Evolutionary conservation across 768 basidiomycete genomes (phyloP), one percentile per base, ranked within the genome.

Genomic region (Pisolithus microcarpus): DNA sequence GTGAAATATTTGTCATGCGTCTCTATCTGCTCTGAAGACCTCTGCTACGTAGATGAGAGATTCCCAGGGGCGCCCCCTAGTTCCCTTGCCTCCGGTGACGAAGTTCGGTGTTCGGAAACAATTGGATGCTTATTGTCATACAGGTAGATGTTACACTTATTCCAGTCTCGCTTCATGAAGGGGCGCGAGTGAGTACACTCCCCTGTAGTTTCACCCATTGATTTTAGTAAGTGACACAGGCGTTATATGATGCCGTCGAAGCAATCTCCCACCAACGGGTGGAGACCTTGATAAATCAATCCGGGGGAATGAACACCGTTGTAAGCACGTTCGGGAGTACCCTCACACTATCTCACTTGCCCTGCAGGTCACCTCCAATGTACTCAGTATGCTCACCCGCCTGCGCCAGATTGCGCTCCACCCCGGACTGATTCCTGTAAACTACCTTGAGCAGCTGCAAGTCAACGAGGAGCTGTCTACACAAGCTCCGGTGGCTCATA

Each of bases 371-470:
- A 79, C 82, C 51, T 79, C 80, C 2, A 84, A 85, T 58, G 80
- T 89, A 13, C 66, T 91, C 36, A 84, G 85, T 54, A 81, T 92
- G 76, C 76, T 92, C n/a, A 91, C 89, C 7, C 85, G 91, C 16
- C 72, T 94, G 64, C 80, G 91, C 28, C 91, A 94, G 66, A 70
- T 92, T 18, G 85, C 78, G 16, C 76, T 91, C 23, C 88, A 93
- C 60, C 86, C 90, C 0, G 81, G 79, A 1, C 73, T 94, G 23
- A 70, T 91, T 45, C 91, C 91, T 4, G 55, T 69, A 7, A 74
- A 81, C 53, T 93, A 91, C 59, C 62, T 90, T 10, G 80, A 87
- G 38, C 75, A 85, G 53, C 73, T 91, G 42, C 70, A 70, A 34
- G 40, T 45, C 15, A 55, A 31, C 4, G 66, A 62, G 4, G 66